phyloP scores from a whole-genome alignment of 2,329 filamentous ascomycete genomes.

The Aspergillus ochraceoroseus region DNA sequence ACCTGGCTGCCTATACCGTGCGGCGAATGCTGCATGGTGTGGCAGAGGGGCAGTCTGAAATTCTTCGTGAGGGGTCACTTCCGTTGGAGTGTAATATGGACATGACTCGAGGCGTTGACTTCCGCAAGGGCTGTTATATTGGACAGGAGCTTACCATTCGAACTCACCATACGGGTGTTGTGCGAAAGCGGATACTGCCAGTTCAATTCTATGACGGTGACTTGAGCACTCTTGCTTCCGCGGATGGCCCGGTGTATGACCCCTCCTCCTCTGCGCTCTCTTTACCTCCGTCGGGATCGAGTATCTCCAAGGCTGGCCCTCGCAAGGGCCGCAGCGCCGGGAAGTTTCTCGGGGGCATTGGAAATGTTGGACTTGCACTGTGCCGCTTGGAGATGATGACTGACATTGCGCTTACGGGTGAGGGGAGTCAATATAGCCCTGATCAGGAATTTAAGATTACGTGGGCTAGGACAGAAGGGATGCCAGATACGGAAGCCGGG shows the following conservation, averaged over 20 bases:
- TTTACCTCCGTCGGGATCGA: conserved; percentile 41
- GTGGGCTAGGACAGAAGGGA: conserved; percentile 45
- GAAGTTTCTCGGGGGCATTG: conserved; percentile 72
- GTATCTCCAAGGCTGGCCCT: conserved; percentile 51
- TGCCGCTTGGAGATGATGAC: conserved; percentile 92
- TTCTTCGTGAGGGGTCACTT: conserved; percentile 64
- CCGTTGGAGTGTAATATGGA: conserved; percentile 90
- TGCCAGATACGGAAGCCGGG: conserved; percentile 30
- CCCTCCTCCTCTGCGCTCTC: conserved; percentile 23
- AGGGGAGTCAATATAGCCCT: conserved; percentile 56
- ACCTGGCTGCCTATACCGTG: conserved; percentile 62
- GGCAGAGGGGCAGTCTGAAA: conserved; percentile 77
- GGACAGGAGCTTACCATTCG: conserved; percentile 95
- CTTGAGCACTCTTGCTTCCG: conserved; percentile 38
- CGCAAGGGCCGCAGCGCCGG: conserved; percentile 65
- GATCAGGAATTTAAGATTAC: conserved; percentile 60
- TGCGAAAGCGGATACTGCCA: conserved; percentile 83
- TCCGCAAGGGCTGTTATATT: conserved; percentile 93
- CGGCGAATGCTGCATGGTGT: conserved; percentile 75
- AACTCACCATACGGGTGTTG: conserved; percentile 88
- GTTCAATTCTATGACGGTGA: conserved; percentile 61
- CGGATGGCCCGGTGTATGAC: conserved; percentile 46
- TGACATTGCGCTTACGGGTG: conserved; percentile 65
- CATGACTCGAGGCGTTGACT: conserved; percentile 78
- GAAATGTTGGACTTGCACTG: conserved; percentile 80